phyloP scores from a whole-genome alignment of 495 filamentous ascomycete species.

The Talaromyces liani region DNA sequence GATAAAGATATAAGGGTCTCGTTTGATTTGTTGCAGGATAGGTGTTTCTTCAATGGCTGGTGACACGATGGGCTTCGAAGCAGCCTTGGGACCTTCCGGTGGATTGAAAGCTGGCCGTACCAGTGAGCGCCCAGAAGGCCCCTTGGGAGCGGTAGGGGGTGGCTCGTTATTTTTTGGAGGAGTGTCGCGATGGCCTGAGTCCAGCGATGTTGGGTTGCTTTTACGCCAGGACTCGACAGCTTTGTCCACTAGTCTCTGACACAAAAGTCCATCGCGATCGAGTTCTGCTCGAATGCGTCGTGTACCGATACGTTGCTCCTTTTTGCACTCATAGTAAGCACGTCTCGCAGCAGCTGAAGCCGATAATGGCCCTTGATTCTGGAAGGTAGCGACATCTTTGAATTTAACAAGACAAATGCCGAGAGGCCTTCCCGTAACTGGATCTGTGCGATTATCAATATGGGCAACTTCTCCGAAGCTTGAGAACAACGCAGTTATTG shows the following conservation, averaged over 20 bases:
- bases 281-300: constrained; percentile 70
- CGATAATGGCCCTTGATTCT: constrained; percentile 40
- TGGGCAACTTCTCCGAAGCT: constrained; percentile 83
- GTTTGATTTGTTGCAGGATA: constrained; percentile 59
- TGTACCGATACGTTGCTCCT: constrained; percentile 65
- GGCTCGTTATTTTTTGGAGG: constrained; percentile 47
- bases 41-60: constrained; percentile 53
- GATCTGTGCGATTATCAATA: constrained; percentile 85
- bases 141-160: constrained; percentile 78
- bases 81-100: constrained; percentile 40
- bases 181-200: constrained; percentile 16
- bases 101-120: constrained; percentile 29
- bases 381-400: constrained; percentile 58
- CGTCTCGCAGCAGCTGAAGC: constrained; percentile 70
- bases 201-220: constrained; percentile 27
- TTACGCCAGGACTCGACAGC: constrained; percentile 58
- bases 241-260: constrained; percentile 62
- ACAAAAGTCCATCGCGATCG: constrained; percentile 79
- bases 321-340: constrained; percentile 54
- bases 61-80: constrained; percentile 36
- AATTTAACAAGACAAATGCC: constrained; percentile 89
- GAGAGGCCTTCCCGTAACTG: constrained; percentile 83
- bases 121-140: constrained; percentile 62
- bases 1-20: constrained; percentile 90
- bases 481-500: constrained; percentile 73